Evolutionary conservation across 208 protist species (phyloP), one percentile per base, ranked within the genome.

Genomic region (Trypanosoma cruzi): DNA sequence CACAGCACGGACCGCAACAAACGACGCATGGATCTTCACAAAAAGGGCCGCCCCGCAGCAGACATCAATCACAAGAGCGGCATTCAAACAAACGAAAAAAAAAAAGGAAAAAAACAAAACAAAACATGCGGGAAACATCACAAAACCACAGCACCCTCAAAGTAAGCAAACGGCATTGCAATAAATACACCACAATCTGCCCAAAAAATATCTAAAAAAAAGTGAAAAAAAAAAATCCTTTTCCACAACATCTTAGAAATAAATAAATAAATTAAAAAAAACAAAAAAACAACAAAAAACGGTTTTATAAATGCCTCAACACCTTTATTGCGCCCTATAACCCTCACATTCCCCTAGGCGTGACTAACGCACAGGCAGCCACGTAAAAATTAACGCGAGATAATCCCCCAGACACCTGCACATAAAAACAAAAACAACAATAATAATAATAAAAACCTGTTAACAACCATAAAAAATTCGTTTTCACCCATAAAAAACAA

Each of bases 31-130:
- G 4, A 52, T 18, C 1, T 18, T 52, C 48, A 52, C 22, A 26
- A n/a, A n/a, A n/a, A n/a, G n/a, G n/a, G n/a, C n/a, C n/a, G n/a
- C n/a, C n/a, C 88, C 34, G 94, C 75, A 77, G 94, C 88, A 49
- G 92, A 75, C 79, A 96, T 75, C 28, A 94, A 81, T 86, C 36
- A 11, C 36, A 40, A 40, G 40, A 44, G 40, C 8, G 13, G 40
- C 40, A 44, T 7, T 14, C 1, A 4, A 1, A 2, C 40, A 44
- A 44, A 13, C 40, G 8, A 44, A 44, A 1, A 44, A 26, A 44
- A 46, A 24, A 22, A 26, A 26, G 31, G 4, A 4, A 24, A 46
- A 36, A 42, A 61, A n/a, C 10, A 24, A 6, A 26, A 6, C 90
- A 96, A 53, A 91, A 7, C 56, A 20, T 8, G 16, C 11, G 10